Evolutionary conservation across 2,329 filamentous ascomycete species (phyloP).

Genomic region (Blastomyces gilchristii): DNA sequence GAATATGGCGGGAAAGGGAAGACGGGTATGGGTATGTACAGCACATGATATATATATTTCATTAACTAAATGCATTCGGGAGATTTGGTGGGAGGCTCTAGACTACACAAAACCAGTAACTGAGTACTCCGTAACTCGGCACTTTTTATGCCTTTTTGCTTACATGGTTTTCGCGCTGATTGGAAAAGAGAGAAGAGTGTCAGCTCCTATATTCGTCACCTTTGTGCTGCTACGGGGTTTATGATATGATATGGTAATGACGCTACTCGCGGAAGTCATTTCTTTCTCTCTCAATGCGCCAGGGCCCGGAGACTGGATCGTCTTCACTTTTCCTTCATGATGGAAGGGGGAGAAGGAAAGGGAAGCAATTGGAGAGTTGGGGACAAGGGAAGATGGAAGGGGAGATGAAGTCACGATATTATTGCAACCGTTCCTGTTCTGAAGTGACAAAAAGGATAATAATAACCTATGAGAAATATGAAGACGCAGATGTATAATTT

Average conservation of each 20-base stretch:
- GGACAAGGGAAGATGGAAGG: background rate
- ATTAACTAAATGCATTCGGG: background rate
- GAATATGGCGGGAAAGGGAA: background rate
- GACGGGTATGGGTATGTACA: background rate
- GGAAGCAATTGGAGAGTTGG: background rate
- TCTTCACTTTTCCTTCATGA: background rate
- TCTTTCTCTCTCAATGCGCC: background rate
- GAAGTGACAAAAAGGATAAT: too few species aligned
- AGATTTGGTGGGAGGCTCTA: background rate
- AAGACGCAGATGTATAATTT: background rate
- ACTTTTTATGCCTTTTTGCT: background rate
- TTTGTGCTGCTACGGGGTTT: background rate
- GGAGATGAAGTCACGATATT: background rate
- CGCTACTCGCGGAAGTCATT: background rate
- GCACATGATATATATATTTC: background rate
- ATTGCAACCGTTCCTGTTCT: too few species aligned
- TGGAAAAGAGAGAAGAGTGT: background rate
- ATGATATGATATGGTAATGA: background rate
- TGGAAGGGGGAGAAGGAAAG: background rate
- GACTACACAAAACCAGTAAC: too few species aligned
- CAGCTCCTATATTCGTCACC: background rate
- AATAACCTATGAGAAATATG: background rate
- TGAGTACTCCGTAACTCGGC: background rate
- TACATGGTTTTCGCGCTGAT: background rate
- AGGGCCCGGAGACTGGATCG: background rate